Conservation (phyloP, 192 early-diverging fungal genomes). For the Haplosporangium gracile region DNA sequence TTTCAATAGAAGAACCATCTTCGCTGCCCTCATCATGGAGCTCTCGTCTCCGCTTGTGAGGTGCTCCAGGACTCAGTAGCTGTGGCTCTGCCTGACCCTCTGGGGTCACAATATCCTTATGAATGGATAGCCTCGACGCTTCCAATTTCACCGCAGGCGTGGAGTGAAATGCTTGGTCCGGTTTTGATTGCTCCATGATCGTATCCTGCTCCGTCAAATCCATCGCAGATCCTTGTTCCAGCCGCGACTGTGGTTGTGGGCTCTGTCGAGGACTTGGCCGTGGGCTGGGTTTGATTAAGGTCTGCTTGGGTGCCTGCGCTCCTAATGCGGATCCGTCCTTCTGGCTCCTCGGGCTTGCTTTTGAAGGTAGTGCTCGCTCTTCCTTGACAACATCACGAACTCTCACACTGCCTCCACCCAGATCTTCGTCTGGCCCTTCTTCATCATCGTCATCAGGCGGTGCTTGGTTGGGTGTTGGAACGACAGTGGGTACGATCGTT, state of each 20-base stretch:
- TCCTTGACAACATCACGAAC: neutral
- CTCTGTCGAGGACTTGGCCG: neutral
- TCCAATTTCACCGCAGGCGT: neutral
- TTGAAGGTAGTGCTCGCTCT: neutral
- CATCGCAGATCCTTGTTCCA: neutral
- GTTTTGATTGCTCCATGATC: constrained; percentile 42
- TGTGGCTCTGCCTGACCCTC: neutral
- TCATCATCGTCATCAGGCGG: constrained; percentile 18
- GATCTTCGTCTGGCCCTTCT: constrained; percentile 27
- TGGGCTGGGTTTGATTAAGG: neutral
- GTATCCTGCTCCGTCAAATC: constrained; percentile 38
- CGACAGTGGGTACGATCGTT: neutral
- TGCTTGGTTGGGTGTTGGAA: neutral
- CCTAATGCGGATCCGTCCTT: neutral
- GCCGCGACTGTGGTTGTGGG: neutral
- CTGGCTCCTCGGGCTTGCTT: neutral
- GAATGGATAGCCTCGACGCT: neutral
- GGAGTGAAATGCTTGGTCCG: neutral
- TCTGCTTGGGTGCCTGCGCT: neutral
- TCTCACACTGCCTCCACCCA: constrained; percentile 33
- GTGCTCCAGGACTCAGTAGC: constrained; percentile 30
- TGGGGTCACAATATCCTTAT: neutral
- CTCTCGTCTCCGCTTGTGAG: constrained; percentile 47
- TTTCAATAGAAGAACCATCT: constrained; percentile 21
- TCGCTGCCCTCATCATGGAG: constrained; percentile 38